Base-by-base conservation (phyloP, 2,329 filamentous ascomycete genomes). In the Helotiales sp. region DNA sequence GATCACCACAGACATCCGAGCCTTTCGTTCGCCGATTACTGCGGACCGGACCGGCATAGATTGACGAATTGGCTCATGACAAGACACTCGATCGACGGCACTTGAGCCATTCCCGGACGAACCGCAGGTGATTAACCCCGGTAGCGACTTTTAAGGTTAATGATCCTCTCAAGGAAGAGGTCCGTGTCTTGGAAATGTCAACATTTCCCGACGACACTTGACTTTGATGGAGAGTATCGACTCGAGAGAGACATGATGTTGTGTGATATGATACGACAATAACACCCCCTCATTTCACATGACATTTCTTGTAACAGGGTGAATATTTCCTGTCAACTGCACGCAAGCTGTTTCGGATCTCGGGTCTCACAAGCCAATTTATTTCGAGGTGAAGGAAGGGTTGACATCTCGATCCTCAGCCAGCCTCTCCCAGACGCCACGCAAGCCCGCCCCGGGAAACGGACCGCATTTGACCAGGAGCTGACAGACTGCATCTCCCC, bases 111-210 rank as follows among this genome's bases (percentile, higher is more conserved):
- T 43, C 20, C 11, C 20, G 55, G 34, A 58, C 22, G 26, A 55
- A 55, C 28, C 28, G 28, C n/a, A 20, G 5, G 37, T 10, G 4
- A 13, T 17, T 15, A 28, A 43, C 2, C 26, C 20, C 24, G 55
- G 55, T 43, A 58, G 5, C 24, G 22, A 24, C 20, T 40, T 58
- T 58, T 40, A 58, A 58, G 37, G 55, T 43, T 58, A 15, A n/a
- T 17, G 34, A 58, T 58, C 55, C 20, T 8, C 32, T 20, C 50
- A 32, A 17, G 28, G 26, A 13, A 58, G 5, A 26, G 4, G 43
- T 15, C 58, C 22, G 55, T 61, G 37, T 47, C 40, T 61, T 24
- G 8, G 6, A 61, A 13, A 20, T 32, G 22, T 24, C 40, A 47
- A 49, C 40, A 61, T 49, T 52, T 20, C 15, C 40, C 26, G 58